Conservation (phyloP, 192 early-diverging fungal genomes). For the Entophlyctis luteolus region DNA sequence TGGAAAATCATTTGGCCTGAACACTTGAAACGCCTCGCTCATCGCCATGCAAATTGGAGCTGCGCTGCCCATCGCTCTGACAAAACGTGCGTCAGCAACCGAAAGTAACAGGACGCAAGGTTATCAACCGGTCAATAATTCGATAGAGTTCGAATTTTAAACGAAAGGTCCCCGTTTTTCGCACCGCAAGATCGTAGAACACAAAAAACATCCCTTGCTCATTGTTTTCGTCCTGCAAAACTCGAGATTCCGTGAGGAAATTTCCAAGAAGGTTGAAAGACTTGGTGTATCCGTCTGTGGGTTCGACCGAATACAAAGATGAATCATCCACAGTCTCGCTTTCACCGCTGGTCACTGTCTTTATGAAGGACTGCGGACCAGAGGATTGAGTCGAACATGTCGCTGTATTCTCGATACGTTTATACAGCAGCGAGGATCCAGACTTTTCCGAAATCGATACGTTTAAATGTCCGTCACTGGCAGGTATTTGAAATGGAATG, state of each 20-base stretch:
- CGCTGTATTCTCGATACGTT: not conserved
- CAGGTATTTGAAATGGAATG: not conserved
- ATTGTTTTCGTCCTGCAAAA: slow-evolving; percentile 28
- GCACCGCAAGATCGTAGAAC: slow-evolving; percentile 45
- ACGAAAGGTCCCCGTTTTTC: slow-evolving; percentile 39
- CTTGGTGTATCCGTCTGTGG: not conserved
- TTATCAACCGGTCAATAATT: not conserved
- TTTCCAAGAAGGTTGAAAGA: slow-evolving; percentile 29
- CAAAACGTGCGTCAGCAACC: not conserved
- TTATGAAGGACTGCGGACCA: not conserved
- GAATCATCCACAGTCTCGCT: not conserved
- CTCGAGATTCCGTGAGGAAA: not conserved
- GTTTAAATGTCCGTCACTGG: not conserved
- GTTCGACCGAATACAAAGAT: not conserved
- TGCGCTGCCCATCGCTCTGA: not conserved
- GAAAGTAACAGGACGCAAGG: not conserved
- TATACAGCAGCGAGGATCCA: not conserved
- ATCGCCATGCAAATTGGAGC: not conserved
- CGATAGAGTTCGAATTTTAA: slow-evolving; percentile 33
- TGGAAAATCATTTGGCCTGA: not conserved
- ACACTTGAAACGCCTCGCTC: not conserved
- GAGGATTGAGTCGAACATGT: not conserved
- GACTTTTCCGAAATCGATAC: not conserved
- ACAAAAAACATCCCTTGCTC: slow-evolving; percentile 43
- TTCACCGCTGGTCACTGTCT: not conserved